phyloP scores from a whole-genome alignment of 2,329 filamentous ascomycete species.

The Emergomyces orientalis region DNA sequence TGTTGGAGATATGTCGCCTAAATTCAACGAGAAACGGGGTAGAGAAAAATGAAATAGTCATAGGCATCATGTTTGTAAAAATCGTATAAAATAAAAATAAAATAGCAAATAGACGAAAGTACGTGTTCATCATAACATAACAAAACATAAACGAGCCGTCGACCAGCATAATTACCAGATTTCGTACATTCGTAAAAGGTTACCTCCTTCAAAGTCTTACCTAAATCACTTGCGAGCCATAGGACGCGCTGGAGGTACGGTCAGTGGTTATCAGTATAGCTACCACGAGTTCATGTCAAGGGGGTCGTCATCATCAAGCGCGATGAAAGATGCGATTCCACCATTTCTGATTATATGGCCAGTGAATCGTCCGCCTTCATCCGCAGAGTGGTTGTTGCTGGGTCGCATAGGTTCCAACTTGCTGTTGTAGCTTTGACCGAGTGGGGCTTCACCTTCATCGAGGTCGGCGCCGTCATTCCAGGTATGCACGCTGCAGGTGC shows the following conservation, averaged over 20 bases:
- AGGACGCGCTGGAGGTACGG: neutral
- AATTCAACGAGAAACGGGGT: neutral
- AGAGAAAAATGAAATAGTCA: neutral
- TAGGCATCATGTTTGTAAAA: no score
- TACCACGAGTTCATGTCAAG: neutral
- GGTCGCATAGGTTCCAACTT: constrained; percentile 6
- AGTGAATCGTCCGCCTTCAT: neutral
- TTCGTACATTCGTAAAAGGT: neutral
- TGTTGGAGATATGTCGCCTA: neutral
- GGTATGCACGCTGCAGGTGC: constrained; percentile 68
- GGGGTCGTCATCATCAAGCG: constrained; percentile 1
- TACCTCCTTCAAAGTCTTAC: no score
- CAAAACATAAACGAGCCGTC: neutral
- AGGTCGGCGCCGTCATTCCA: constrained; percentile 52
- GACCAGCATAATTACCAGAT: neutral
- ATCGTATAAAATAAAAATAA: no score
- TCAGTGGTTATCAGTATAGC: neutral
- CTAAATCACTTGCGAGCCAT: neutral
- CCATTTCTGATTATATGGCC: neutral
- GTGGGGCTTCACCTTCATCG: constrained; percentile 12
- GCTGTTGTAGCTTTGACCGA: constrained; percentile 13
- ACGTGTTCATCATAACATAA: neutral
- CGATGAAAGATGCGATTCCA: neutral
- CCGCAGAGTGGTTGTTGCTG: neutral
- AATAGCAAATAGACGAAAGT: neutral